Percentiles rank a stretch among this genome's conserved stretches.
These are phyloP conservation scores for Nemophila menziesii DNA, from an alignment of 257 asterid species.

Conservation along the genomic window DNA sequence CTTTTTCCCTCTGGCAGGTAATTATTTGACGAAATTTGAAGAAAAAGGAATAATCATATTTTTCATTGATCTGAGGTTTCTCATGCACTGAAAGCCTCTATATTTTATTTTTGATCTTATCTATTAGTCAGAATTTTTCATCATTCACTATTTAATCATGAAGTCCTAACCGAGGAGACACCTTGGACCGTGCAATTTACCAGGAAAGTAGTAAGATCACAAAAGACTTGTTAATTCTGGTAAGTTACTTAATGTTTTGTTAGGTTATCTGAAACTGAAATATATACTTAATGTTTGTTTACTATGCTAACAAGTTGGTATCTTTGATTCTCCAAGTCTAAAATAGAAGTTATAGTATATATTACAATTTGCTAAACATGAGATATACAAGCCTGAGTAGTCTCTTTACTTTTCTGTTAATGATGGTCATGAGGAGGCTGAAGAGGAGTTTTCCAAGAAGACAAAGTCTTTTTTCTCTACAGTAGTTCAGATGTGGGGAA, in stretches of 20 bases:
- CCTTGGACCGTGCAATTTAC: constrained; percentile 82
- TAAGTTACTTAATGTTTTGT: constrained; percentile 21
- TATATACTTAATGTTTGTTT: neutral
- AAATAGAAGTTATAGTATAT: no score
- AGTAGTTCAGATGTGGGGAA: constrained; percentile 89
- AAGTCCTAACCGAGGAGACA: constrained; percentile 90
- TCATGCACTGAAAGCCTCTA: constrained; percentile 8
- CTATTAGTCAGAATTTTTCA: no score
- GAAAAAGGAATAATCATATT: constrained; percentile 68
- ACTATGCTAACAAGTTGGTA: no score
- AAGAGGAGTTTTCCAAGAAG: constrained; percentile 77
- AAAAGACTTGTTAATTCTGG: constrained; percentile 79
- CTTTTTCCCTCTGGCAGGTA: constrained; percentile 38
- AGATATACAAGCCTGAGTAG: no score
- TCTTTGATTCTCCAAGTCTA: no score
- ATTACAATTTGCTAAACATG: no score
- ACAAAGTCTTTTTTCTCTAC: constrained; percentile 68
- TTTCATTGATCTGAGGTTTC: constrained; percentile 77
- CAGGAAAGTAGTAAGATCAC: constrained; percentile 51
- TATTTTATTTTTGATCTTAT: no score
- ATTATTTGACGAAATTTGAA: constrained; percentile 57
- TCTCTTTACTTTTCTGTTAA: constrained; percentile 17
- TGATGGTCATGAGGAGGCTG: constrained; percentile 93
- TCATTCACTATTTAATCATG: no score
- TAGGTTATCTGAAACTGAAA: neutral